Evolutionary conservation across 2,329 filamentous ascomycete genomes (phyloP).

Genomic region (Penicillium olsonii): DNA sequence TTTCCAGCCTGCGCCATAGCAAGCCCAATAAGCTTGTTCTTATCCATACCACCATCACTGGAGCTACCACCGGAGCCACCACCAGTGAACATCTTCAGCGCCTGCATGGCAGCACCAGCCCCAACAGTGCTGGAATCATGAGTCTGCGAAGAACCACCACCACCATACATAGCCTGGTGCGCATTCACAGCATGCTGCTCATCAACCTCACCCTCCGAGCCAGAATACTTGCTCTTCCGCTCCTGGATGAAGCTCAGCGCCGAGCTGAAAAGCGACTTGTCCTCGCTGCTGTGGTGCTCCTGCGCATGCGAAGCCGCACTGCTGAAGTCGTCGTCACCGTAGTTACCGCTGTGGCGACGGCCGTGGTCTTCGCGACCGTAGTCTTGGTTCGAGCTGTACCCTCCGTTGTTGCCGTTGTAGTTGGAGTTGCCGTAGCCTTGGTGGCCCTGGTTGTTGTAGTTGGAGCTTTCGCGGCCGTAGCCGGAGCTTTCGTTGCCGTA

Average conservation of each 20-base stretch:
- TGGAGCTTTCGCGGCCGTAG: constrained; percentile 11
- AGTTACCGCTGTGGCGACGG: constrained; percentile 27
- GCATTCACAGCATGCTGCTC: constrained; percentile 69
- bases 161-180: constrained; percentile 76
- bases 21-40: constrained; percentile 79
- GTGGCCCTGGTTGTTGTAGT: constrained; percentile 6
- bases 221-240: constrained; percentile 53
- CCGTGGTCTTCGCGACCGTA: constrained; percentile 1
- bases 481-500: background rate
- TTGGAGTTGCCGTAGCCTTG: constrained; percentile 3
- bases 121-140: constrained; percentile 49
- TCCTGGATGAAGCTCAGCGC: constrained; percentile 56
- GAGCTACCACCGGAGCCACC: constrained; percentile 41
- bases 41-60: constrained; percentile 53
- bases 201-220: constrained; percentile 52
- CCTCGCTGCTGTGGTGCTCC: constrained; percentile 53
- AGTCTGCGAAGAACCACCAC: constrained; percentile 39
- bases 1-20: constrained; percentile 88
- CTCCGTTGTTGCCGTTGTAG: constrained; percentile 7
- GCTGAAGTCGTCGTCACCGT: constrained; percentile 51
- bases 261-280: constrained; percentile 57
- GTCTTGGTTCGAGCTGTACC: too few species aligned
- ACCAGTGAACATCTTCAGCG: constrained; percentile 72
- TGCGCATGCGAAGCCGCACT: constrained; percentile 58
- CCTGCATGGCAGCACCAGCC: constrained; percentile 56